These are phyloP conservation scores for Erythrophleum fordii DNA, from an alignment of 306 rosid genomes.

Conservation along the genomic window DNA sequence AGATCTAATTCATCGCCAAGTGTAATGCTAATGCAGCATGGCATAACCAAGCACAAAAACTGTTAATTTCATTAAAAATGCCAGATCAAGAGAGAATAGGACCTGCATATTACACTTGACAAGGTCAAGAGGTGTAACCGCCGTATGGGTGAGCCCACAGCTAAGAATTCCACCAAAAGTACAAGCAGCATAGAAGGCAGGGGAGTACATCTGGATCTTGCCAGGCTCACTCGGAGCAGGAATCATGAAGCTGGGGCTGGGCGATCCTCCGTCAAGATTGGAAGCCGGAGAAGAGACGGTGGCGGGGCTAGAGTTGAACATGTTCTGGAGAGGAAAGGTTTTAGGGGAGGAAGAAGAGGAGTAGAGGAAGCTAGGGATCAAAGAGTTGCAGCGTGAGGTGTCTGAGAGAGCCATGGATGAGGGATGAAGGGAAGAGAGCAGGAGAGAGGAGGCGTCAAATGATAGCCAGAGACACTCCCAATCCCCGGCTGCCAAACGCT, in stretches of 20 bases:
- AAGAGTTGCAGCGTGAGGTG: slow-evolving; percentile 45
- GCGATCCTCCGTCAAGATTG: slow-evolving; percentile 26
- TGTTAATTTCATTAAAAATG: background rate
- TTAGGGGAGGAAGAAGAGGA: slow-evolving; percentile 45
- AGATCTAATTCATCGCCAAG: slow-evolving; percentile 41
- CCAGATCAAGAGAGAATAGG: slow-evolving; percentile 29
- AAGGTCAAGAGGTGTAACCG: slow-evolving; percentile 92
- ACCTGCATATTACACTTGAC: slow-evolving; percentile 99
- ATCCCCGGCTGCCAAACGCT: slow-evolving; percentile 43
- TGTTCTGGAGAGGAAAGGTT: slow-evolving; percentile 44
- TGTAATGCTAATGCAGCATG: background rate
- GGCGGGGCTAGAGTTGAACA: slow-evolving; percentile 39
- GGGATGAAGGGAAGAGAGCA: too few relatives aligned
- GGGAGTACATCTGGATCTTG: slow-evolving; percentile 74
- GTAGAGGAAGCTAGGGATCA: slow-evolving; percentile 80
- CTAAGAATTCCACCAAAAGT: slow-evolving; percentile 73
- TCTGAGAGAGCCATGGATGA: slow-evolving; percentile 61
- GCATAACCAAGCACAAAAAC: background rate
- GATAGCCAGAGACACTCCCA: slow-evolving; percentile 34
- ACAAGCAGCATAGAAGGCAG: slow-evolving; percentile 79
- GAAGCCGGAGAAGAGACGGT: slow-evolving; percentile 22
- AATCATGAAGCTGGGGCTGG: slow-evolving; percentile 46
- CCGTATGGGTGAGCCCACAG: slow-evolving; percentile 89
- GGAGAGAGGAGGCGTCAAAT: slow-evolving; percentile 5
- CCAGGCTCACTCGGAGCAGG: slow-evolving; percentile 69